Evolutionary conservation across 495 filamentous ascomycete genomes (phyloP), one percentile per base, ranked within the genome.

Genomic region (Cercophora samala): DNA sequence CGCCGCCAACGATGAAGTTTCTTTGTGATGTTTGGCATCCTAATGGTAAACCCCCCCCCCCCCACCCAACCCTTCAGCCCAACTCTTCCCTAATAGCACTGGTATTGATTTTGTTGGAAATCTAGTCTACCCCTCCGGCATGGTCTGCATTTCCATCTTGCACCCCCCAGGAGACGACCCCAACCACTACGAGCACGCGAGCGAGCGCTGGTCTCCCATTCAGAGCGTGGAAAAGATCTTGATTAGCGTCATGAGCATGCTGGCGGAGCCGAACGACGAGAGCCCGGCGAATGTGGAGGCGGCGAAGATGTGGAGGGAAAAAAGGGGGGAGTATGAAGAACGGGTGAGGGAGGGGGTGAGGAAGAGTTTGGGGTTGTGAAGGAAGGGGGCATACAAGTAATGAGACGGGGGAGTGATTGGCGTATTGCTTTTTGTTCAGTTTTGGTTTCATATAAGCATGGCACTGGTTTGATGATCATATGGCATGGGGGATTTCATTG

Each of bases 81-180:
- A n/a, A n/a, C n/a, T 25, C 58, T 67, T 67, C 54, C 63, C 60
- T 66, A 23, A 9, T 60, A 37, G 22, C 13, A 18, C 3, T 60
- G 19, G 8, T 17, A 15, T 5, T 25, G 17, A 29, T 25, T 29
- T 25, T 25, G 23, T 59, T 52, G 13, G 32, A 25, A 62, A n/a
- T n/a, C n/a, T 73, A 98, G 95, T 99, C 32, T 99, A 99, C 74
- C 85, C 91, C 42, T 91, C 88, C 74, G 95, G 95, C 66, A 82
- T 89, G 21, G 95, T 99, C 66, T 99, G 95, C 79, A 99, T 99
- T 68, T 95, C 91, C 17, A 99, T 99, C 82, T 88, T 99, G 11
- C 95, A 99, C 80, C 90, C 96, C 4, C 95, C 95, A n/a, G 93
- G 93, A 69, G 96, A 99, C 76, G 95, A 99, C 79, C 93, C 95